Evolutionary conservation across 139 green algal genomes (phyloP).

Genomic region (Gonium pectorale): DNA sequence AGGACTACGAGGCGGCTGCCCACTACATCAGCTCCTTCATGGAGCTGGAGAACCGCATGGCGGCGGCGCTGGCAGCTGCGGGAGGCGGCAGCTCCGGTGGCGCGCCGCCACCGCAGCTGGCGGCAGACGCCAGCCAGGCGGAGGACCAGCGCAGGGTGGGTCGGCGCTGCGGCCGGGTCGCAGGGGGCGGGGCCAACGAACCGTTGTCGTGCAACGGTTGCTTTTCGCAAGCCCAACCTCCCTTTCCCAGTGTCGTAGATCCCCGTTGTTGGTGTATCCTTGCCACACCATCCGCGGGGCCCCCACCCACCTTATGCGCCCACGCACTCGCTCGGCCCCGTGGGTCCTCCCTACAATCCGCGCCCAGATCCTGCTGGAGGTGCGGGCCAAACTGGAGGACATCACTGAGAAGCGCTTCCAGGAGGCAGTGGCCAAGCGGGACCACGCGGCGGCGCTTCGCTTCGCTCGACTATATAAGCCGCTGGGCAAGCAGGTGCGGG

Average conservation of each 20-base stretch:
- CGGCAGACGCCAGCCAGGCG: constrained; percentile 59
- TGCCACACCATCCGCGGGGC: neutral
- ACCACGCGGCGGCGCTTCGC: constrained; percentile 80
- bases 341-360: neutral
- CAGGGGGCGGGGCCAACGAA: too few species aligned
- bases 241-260: too few species aligned
- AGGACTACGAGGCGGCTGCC: constrained; percentile 92
- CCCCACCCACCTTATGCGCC: too few species aligned
- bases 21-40: constrained; percentile 82
- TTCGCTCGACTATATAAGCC: constrained; percentile 86
- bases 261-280: too few species aligned
- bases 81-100: neutral
- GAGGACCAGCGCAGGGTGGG: constrained; percentile 64
- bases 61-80: constrained; percentile 7
- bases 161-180: neutral
- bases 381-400: constrained; percentile 70
- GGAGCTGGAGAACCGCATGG: constrained; percentile 78
- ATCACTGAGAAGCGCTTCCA: constrained; percentile 73
- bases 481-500: constrained; percentile 57
- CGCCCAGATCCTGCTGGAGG: constrained; percentile 78
- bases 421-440: constrained; percentile 64
- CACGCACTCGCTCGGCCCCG: too few species aligned
- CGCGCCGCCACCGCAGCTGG: neutral
- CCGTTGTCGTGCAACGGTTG: too few species aligned
- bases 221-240: too few species aligned